A percentile compares a stretch with the other conserved stretches of the same genome.
These are phyloP conservation scores for Colletotrichum scovillei DNA, from an alignment of 2,329 filamentous ascomycete genomes.

Conservation along the genomic window DNA sequence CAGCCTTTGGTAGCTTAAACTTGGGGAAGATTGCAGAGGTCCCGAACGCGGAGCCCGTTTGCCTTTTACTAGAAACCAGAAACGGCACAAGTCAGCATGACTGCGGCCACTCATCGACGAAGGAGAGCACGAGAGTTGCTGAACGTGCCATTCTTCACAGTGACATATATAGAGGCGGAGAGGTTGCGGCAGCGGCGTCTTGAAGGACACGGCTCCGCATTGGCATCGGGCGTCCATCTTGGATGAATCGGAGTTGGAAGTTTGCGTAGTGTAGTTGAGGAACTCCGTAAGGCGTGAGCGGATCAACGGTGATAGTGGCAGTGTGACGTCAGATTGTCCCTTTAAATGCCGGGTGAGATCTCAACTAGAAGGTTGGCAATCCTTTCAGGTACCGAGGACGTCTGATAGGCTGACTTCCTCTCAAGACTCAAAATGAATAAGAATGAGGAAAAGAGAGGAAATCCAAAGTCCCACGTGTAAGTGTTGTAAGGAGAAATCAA, in stretches of 20 bases:
- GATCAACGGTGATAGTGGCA: neutral
- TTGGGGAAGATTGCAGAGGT: constrained; percentile 76
- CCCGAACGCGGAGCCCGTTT: constrained; percentile 75
- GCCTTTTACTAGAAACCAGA: constrained; percentile 56
- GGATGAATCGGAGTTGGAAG: neutral
- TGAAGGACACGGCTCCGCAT: constrained; percentile 73
- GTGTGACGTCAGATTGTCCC: neutral
- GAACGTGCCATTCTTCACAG: constrained; percentile 66
- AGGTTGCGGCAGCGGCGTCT: constrained; percentile 68
- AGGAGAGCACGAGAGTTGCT: no score
- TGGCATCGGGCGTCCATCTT: constrained; percentile 71
- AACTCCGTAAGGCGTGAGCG: neutral
- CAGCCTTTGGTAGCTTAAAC: constrained; percentile 66
- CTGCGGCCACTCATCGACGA: neutral
- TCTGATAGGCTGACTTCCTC: neutral
- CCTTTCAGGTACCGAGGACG: neutral
- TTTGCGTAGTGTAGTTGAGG: neutral
- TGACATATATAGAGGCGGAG: constrained; percentile 78
- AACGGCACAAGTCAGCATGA: neutral
- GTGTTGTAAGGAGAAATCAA: neutral
- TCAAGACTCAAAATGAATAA: neutral
- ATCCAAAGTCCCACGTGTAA: neutral
- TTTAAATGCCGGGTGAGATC: neutral
- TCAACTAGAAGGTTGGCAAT: neutral
- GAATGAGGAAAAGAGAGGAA: neutral